Base-by-base conservation (phyloP, 768 basidiomycete genomes). In the Tricholoma flavovirens region DNA sequence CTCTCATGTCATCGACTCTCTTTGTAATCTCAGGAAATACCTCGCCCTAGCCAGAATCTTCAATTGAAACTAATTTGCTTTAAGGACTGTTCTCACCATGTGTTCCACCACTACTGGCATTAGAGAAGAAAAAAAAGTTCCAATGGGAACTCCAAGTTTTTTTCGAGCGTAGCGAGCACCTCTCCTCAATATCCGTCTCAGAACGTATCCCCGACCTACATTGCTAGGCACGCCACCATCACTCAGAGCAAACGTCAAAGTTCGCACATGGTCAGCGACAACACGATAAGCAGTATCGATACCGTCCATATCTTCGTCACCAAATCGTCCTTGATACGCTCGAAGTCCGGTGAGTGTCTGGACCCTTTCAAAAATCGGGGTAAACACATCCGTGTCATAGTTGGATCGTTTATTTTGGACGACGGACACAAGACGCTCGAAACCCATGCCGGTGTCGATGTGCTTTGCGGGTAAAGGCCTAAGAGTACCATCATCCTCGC, bases 381-480 rank as follows among this genome's bases (percentile, higher is more conserved):
- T 69, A 72, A 99, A 99, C 56, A 97, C 80, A 65, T 99, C 97
- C 50, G 97, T 98, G 69, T 99, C 97, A 73, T 99, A 99, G 73
- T 98, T 99, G 48, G 96, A 98, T 21, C 82, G 77, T 66, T 83
- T 88, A 72, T 93, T 84, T 69, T 99, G 97, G 7, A 98, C 77
- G 38, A 89, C 86, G 14, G 95, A 97, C 24, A 99, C 97, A 26
- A 99, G 78, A 52, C 97, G 91, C 70, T 99, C 97, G 71, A 97
- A 99, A 42, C 97, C 97, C 95, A 99, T 94, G 51, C 97, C 97
- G 5, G 97, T 99, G 68, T 99, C 97, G 59, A 99, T 90, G 64
- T 99, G 97, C 72, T 94, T 93, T 30, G 87, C 83, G 22, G 97
- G 97, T 12, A 99, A 81, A 1, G 82, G 57, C 52, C 81, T 84